A percentile compares a stretch with the other conserved stretches of the same genome.
Evolutionary conservation across 371 early-diverging fungal genomes (phyloP).

Genomic region (Sporodiniella umbellata): DNA sequence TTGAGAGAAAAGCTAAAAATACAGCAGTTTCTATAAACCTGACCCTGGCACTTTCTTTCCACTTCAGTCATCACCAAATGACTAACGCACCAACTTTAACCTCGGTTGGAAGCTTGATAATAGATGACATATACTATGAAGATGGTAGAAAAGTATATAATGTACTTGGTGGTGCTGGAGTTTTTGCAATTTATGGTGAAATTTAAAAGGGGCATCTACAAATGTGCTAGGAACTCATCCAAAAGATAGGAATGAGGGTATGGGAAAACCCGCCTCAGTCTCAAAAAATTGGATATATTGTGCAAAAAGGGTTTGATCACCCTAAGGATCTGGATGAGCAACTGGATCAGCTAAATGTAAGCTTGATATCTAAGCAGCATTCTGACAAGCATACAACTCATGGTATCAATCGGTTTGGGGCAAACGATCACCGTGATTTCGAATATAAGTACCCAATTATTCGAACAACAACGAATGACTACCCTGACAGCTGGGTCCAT

Average conservation of each 20-base stretch:
- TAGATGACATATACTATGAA: slow-evolving; percentile 42
- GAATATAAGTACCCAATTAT: slow-evolving; percentile 46
- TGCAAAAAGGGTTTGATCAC: slow-evolving; percentile 41
- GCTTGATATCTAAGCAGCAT: slow-evolving; percentile 20
- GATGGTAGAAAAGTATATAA: slow-evolving; percentile 29
- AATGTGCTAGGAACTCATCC: too few relatives aligned
- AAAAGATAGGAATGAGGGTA: slow-evolving; percentile 49
- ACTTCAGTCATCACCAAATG: too few relatives aligned
- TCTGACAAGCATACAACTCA: slow-evolving; percentile 37
- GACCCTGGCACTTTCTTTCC: too few relatives aligned
- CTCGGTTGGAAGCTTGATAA: slow-evolving; percentile 45
- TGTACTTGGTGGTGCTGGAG: slow-evolving; percentile 47
- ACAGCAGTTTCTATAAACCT: too few relatives aligned
- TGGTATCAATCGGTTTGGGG: slow-evolving; percentile 39
- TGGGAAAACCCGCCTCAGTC: slow-evolving; percentile 26
- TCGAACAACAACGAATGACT: slow-evolving; percentile 29
- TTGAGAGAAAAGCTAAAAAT: too few relatives aligned
- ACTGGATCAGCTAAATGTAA: slow-evolving; percentile 27
- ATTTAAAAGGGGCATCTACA: too few relatives aligned
- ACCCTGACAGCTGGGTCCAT: slow-evolving; percentile 37
- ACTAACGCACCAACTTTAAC: slow-evolving; percentile 4
- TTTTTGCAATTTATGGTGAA: slow-evolving; percentile 52
- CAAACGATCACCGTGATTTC: slow-evolving; percentile 45
- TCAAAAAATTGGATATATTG: slow-evolving; percentile 31
- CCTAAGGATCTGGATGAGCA: slow-evolving; percentile 23